Percentiles rank a stretch among this genome's conserved stretches.
Evolutionary conservation across 495 filamentous ascomycete species (phyloP).

Genomic region (Choiromyces venosus): DNA sequence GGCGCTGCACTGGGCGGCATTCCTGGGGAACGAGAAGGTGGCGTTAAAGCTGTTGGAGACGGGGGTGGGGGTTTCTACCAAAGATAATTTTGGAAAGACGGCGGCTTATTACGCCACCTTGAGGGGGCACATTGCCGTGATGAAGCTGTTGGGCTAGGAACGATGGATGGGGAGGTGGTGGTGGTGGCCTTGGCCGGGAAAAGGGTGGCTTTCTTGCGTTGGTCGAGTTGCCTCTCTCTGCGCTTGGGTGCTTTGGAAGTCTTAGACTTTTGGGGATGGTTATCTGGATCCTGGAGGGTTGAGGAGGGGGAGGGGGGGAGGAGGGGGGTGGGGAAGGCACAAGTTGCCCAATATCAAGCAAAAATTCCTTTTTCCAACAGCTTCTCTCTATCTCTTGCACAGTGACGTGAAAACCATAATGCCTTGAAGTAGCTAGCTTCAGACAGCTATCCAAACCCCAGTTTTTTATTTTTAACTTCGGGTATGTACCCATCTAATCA

Average conservation of each 20-base stretch:
- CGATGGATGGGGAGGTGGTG: background rate
- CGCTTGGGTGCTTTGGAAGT: background rate
- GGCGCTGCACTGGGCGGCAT: conserved; percentile 9
- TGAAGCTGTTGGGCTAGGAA: background rate
- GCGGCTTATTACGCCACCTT: background rate
- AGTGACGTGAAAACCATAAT: background rate
- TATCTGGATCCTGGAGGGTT: background rate
- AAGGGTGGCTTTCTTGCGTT: background rate
- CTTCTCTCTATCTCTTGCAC: background rate
- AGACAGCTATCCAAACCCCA: background rate
- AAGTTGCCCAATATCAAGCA: background rate
- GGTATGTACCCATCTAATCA: background rate
- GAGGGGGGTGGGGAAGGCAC: background rate
- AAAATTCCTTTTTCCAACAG: background rate
- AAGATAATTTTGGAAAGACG: conserved; percentile 11
- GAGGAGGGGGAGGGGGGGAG: background rate
- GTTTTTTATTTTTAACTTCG: background rate
- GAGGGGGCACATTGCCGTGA: background rate
- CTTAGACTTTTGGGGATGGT: background rate
- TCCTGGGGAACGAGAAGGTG: conserved; percentile 10
- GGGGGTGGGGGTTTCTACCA: conserved; percentile 14
- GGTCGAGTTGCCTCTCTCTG: background rate
- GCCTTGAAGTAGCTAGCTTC: background rate
- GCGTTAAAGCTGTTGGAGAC: conserved; percentile 10
- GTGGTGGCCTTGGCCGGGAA: background rate